These are phyloP conservation scores for Botrytis byssoidea DNA, from an alignment of 2,329 filamentous ascomycete genomes.

Conservation along the genomic window DNA sequence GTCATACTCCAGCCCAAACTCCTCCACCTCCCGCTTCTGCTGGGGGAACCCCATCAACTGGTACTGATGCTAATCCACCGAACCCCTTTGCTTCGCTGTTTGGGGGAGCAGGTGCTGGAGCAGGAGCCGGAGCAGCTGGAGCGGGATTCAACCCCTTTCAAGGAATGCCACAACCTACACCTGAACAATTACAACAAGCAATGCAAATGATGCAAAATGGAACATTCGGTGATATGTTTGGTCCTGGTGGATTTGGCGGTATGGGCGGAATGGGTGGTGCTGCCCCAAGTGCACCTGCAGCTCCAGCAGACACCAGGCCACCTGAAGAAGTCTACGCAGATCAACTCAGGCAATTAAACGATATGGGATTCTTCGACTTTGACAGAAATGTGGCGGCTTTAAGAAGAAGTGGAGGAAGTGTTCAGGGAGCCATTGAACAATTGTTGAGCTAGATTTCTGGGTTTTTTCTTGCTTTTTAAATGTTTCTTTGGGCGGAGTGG, in stretches of 20 bases:
- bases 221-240: slow-evolving; percentile 30
- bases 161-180: slow-evolving; percentile 50
- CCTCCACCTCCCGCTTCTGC: slow-evolving; percentile 37
- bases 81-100: slow-evolving; percentile 73
- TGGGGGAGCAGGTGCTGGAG: slow-evolving; percentile 41
- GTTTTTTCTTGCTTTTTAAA: neutral
- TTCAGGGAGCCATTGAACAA: slow-evolving; percentile 86
- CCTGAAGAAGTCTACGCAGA: slow-evolving; percentile 92
- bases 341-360: slow-evolving; percentile 89
- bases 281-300: slow-evolving; percentile 45
- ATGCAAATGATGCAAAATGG: slow-evolving; percentile 44
- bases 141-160: slow-evolving; percentile 42
- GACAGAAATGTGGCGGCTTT: slow-evolving; percentile 88
- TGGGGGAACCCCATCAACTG: slow-evolving; percentile 24
- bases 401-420: slow-evolving; percentile 84
- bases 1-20: slow-evolving; percentile 35
- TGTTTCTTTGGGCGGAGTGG: neutral
- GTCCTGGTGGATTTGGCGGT: slow-evolving; percentile 23
- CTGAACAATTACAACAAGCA: slow-evolving; percentile 56
- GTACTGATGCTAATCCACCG: slow-evolving; percentile 41
- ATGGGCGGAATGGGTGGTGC: slow-evolving; percentile 32
- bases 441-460: slow-evolving; percentile 47
- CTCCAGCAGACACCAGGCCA: slow-evolving; percentile 76
- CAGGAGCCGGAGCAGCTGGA: slow-evolving; percentile 1
- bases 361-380: slow-evolving; percentile 99